Evolutionary conservation across 306 rosid genomes (phyloP).

Genomic region (Pyrus communis): DNA sequence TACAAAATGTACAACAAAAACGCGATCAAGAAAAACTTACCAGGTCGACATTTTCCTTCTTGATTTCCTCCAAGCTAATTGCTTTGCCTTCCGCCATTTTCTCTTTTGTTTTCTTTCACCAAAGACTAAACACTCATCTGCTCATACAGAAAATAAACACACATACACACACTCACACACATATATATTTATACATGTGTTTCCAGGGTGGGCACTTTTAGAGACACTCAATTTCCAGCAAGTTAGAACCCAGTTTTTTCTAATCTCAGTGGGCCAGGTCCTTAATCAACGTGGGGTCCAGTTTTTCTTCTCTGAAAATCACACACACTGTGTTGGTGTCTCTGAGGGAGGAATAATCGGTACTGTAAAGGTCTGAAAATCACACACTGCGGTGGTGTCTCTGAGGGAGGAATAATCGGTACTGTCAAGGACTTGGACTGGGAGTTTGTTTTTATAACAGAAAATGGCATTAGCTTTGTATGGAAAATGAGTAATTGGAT

Average conservation of each 20-base stretch:
- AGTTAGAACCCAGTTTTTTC: background rate
- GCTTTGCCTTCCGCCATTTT: constrained; percentile 1
- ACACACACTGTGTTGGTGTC: background rate
- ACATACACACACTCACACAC: background rate
- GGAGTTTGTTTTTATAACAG: background rate
- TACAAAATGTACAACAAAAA: background rate
- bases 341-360: too few species aligned
- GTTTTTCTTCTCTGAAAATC: background rate
- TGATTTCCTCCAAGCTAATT: constrained; percentile 55
- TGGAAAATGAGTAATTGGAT: background rate
- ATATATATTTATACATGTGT: background rate
- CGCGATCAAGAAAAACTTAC: constrained; percentile 21
- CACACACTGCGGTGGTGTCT: background rate
- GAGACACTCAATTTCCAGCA: background rate
- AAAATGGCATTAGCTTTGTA: background rate
- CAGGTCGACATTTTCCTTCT: constrained; percentile 71
- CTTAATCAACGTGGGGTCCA: background rate
- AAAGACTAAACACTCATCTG: background rate
- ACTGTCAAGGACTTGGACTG: background rate
- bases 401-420: too few species aligned
- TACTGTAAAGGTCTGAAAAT: background rate
- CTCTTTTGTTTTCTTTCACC: background rate
- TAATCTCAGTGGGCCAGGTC: background rate
- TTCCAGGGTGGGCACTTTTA: background rate
- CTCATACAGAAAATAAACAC: background rate